Evolutionary conservation across 108 stramenopile species (phyloP), one percentile per base, ranked within the genome.

Genomic region (Mayamaea pseudoterrestris): DNA sequence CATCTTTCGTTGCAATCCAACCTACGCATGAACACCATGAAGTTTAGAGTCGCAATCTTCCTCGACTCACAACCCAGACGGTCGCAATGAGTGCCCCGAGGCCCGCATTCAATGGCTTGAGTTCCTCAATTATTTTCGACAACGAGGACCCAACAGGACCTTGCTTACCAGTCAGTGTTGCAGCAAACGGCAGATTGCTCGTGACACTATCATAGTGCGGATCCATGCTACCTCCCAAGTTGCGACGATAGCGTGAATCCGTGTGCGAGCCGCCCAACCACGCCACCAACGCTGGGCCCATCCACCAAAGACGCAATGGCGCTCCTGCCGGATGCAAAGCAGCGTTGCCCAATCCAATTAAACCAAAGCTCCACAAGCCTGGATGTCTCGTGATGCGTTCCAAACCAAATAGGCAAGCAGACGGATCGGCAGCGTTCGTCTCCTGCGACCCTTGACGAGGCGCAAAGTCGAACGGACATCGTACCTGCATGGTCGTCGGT

Each of bases 401-500:
- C 36, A 90, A 45, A 16, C 89, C 89, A 9, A 52, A 56, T 12
- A 80, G 35, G 0, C 9, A 37, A 24, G 63, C n/a, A n/a, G n/a
- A n/a, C n/a, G n/a, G n/a, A n/a, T n/a, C n/a, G n/a, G n/a, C n/a
- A n/a, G n/a, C n/a, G n/a, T n/a, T n/a, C 26, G 24, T 50, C 23
- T 57, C 52, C 9, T 29, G 43, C 14, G 30, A 27, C 24, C 30
- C 18, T 35, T 30, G 41, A 21, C 41, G 37, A 30, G 66, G 79
- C 2, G 77, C 60, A 53, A 94, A 91, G 65, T 94, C 93, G 46
- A 91, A 88, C 3, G 93, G 93, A 63, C 93, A 94, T 20, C 85
- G 80, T 27, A 93, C 79, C 65, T 93, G 80, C 55, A 75, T 69
- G 2, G 48, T 61, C 4, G 35, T 49, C 40, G 68, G 55, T n/a